These are phyloP conservation scores for Colletotrichum viniferum DNA, from an alignment of 2,329 filamentous ascomycete species.

Conservation along the genomic window DNA sequence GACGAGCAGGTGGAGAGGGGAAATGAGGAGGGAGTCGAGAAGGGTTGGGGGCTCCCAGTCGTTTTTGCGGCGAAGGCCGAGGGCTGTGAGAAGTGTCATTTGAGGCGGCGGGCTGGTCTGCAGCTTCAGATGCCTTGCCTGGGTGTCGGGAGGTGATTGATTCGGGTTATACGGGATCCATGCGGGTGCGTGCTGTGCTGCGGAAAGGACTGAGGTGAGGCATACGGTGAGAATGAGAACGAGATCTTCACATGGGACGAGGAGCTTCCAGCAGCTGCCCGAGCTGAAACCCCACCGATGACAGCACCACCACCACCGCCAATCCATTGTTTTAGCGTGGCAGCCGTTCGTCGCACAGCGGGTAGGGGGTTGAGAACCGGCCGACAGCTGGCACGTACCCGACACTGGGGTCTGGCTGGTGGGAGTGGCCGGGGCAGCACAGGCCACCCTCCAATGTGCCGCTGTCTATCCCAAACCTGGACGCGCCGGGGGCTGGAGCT, in stretches of 20 bases:
- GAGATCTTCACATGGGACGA: constrained; percentile 18
- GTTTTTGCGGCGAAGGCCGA: constrained; percentile 53
- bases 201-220: not conserved
- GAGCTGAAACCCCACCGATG: constrained; percentile 19
- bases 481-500: constrained; percentile 5
- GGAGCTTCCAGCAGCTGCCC: constrained; percentile 8
- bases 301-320: constrained; percentile 1
- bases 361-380: not conserved
- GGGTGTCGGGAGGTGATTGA: not conserved
- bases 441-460: not conserved
- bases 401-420: not conserved
- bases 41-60: constrained; percentile 56
- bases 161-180: constrained; percentile 1
- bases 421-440: not conserved
- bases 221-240: not conserved
- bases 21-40: constrained; percentile 68
- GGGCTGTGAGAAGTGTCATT: constrained; percentile 49
- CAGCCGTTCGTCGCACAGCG: not conserved
- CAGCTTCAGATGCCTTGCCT: not conserved
- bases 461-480: constrained; percentile 4
- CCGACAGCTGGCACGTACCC: not conserved
- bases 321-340: not conserved
- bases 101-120: not conserved
- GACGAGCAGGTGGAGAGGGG: constrained; percentile 70
- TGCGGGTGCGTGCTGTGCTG: not conserved